A percentile compares a stretch with the other conserved stretches of the same genome.
phyloP scores from a whole-genome alignment of 495 filamentous ascomycete species.

The Annulohypoxylon bovei region DNA sequence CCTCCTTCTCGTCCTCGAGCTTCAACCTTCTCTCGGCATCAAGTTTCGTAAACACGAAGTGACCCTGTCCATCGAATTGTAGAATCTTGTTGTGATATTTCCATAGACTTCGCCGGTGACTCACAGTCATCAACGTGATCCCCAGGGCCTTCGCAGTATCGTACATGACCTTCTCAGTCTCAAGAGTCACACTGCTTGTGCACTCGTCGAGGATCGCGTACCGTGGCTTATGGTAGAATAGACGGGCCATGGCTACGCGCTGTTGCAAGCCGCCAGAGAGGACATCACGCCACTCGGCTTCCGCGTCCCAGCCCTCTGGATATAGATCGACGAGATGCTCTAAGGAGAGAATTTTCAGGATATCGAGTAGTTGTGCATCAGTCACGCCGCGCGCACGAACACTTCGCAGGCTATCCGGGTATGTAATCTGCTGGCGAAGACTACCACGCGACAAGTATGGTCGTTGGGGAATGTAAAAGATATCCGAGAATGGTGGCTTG shows the following conservation, averaged over 20 bases:
- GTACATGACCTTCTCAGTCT: constrained; percentile 96
- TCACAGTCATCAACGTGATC: constrained; percentile 96
- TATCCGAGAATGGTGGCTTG: constrained; percentile 87
- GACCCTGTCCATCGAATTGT: constrained; percentile 95
- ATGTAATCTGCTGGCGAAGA: constrained; percentile 94
- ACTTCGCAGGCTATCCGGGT: constrained; percentile 86
- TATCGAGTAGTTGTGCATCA: constrained; percentile 79
- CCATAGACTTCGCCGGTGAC: constrained; percentile 91
- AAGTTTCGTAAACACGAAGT: constrained; percentile 87
- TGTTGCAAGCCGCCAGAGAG: constrained; percentile 92
- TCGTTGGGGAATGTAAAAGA: constrained; percentile 98
- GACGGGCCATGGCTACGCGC: constrained; percentile 94
- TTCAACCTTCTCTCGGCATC: constrained; percentile 87
- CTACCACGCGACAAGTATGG: constrained; percentile 91
- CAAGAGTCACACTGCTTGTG: constrained; percentile 89
- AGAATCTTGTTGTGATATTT: constrained; percentile 93
- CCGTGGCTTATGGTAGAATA: constrained; percentile 94
- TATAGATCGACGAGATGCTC: constrained; percentile 84
- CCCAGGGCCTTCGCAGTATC: constrained; percentile 90
- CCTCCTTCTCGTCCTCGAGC: constrained; percentile 97
- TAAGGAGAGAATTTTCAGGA: constrained; percentile 82
- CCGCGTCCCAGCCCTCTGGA: constrained; percentile 85
- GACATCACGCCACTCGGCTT: constrained; percentile 95
- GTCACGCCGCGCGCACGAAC: constrained; percentile 87
- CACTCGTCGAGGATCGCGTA: constrained; percentile 98